Evolutionary conservation across 2,329 filamentous ascomycete species (phyloP).

Genomic region (Penicillium sp.): DNA sequence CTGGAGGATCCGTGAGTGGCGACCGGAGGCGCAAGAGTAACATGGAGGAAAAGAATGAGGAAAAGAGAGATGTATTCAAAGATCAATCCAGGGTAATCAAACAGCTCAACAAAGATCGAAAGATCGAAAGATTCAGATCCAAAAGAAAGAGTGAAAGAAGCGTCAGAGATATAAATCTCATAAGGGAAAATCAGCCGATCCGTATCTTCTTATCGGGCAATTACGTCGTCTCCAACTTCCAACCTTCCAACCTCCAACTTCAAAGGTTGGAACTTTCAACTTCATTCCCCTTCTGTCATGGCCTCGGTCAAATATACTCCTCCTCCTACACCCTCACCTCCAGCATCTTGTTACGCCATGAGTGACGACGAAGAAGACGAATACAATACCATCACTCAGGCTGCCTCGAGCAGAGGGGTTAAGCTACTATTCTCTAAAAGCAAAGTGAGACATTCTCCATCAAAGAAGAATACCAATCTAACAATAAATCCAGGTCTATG

Average conservation of each 20-base stretch:
- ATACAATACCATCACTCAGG: conserved; percentile 89
- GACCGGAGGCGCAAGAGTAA: neutral
- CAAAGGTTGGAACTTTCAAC: neutral
- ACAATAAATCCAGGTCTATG: conserved; percentile 67
- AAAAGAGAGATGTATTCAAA: neutral
- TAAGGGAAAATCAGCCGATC: neutral
- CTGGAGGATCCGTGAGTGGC: conserved; percentile 2
- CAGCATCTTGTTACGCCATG: conserved; percentile 89
- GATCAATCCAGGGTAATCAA: neutral
- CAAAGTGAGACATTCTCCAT: conserved; percentile 60
- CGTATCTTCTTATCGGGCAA: conserved; percentile 8
- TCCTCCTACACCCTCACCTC: conserved; percentile 62
- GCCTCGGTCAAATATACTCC: conserved; percentile 35
- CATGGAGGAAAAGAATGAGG: neutral
- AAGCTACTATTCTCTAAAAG: conserved; percentile 95
- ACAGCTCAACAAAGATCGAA: neutral
- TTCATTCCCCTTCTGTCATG: conserved; percentile 25
- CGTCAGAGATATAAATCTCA: neutral
- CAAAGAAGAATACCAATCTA: neutral
- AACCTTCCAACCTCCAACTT: neutral
- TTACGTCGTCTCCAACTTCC: conserved; percentile 4
- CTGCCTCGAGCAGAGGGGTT: conserved; percentile 73
- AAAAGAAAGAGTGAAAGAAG: neutral
- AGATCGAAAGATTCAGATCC: too few relatives aligned
- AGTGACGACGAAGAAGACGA: conserved; percentile 95